Evolutionary conservation across 805 yeast genomes (phyloP).

Genomic region (Lipomyces anomalus): DNA sequence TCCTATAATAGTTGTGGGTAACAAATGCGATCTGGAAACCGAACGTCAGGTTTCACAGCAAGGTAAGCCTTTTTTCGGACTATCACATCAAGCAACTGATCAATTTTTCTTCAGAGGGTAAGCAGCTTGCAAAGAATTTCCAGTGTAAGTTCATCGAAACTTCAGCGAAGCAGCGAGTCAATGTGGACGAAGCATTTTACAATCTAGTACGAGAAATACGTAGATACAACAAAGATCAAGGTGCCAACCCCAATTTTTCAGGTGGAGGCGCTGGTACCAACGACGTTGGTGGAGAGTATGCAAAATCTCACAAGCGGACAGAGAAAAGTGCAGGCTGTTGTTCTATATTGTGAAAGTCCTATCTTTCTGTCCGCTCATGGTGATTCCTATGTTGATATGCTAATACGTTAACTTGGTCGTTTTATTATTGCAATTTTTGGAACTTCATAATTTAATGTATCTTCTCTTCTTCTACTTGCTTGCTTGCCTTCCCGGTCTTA

Average conservation of each 20-base stretch:
- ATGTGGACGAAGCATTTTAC: conserved; percentile 81
- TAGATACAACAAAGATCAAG: conserved; percentile 21
- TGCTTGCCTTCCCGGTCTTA: too few species aligned
- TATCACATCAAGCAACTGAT: not conserved
- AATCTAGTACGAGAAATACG: conserved; percentile 53
- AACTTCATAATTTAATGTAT: too few species aligned
- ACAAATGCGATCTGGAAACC: conserved; percentile 67
- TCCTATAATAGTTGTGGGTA: conserved; percentile 76
- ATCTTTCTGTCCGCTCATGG: too few species aligned
- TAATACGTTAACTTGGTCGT: too few species aligned
- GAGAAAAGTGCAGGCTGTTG: not conserved
- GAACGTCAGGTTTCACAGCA: conserved; percentile 49
- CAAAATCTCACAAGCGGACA: not conserved
- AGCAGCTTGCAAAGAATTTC: conserved; percentile 60
- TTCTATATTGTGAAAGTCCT: too few species aligned
- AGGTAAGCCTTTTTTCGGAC: conserved; percentile 11
- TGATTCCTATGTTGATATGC: too few species aligned
- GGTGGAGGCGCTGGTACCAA: conserved; percentile 1
- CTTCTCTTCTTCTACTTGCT: too few species aligned
- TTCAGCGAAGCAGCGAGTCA: conserved; percentile 82
- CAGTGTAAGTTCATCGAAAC: conserved; percentile 76
- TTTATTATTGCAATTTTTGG: too few species aligned
- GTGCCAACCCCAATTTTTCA: conserved; percentile 3
- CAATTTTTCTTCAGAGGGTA: conserved; percentile 53
- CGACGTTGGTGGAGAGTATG: too few species aligned